Evolutionary conservation across 129 eudicot genomes (phyloP).

Genomic region (sunflower (Helianthus annuus)): DNA sequence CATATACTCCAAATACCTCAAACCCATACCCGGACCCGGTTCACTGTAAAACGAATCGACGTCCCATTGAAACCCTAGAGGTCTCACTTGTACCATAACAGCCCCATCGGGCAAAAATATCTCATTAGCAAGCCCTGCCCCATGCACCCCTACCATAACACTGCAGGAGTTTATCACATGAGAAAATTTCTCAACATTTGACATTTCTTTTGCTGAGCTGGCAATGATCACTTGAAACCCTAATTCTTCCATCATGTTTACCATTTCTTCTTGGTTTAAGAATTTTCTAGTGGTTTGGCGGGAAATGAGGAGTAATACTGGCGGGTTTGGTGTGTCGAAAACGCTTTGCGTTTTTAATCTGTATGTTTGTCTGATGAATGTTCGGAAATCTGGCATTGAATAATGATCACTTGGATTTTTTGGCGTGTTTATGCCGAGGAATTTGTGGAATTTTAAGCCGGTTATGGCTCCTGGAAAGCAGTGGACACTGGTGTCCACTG

Average conservation of each 20-base stretch:
- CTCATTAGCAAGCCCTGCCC: conserved; percentile 65
- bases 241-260: conserved; percentile 52
- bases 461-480: conserved; percentile 54
- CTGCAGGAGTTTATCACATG: conserved; percentile 52
- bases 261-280: conserved; percentile 56
- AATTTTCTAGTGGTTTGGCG: conserved; percentile 46
- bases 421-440: conserved; percentile 38
- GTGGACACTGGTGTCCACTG: conserved; percentile 31
- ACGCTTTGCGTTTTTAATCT: conserved; percentile 29
- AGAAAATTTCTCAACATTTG: conserved; percentile 42
- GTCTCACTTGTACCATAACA: conserved; percentile 58
- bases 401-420: conserved; percentile 38
- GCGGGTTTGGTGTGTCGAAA: conserved; percentile 25
- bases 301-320: conserved; percentile 49
- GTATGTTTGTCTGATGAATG: conserved; percentile 48
- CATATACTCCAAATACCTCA: conserved; percentile 63
- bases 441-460: conserved; percentile 55
- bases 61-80: conserved; percentile 59
- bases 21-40: conserved; percentile 62
- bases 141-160: conserved; percentile 69
- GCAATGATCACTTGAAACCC: conserved; percentile 61
- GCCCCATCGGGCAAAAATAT: conserved; percentile 56
- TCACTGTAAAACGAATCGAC: conserved; percentile 42
- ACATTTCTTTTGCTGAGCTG: conserved; percentile 26
- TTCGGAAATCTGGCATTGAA: conserved; percentile 47